These are phyloP conservation scores for Xylaria sp. DNA, from an alignment of 2,329 filamentous ascomycete species.

Conservation along the genomic window DNA sequence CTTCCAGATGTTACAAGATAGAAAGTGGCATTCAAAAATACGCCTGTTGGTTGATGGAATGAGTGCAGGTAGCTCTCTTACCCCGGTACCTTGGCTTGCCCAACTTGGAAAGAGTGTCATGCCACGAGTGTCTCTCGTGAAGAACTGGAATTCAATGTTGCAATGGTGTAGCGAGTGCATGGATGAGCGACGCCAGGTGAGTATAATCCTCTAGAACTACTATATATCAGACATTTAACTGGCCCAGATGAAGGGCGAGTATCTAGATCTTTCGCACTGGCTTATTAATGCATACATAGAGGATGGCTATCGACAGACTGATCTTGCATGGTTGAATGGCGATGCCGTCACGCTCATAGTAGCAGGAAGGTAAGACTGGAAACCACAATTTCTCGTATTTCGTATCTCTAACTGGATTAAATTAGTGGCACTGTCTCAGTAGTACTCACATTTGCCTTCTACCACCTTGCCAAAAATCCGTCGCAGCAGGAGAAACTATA, in stretches of 20 bases:
- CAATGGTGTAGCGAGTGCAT: constrained; percentile 24
- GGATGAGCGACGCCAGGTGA: constrained; percentile 22
- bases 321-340: constrained; percentile 19
- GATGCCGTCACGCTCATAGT: constrained; percentile 27
- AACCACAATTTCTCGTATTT: no score
- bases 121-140: not conserved
- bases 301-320: not conserved
- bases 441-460: constrained; percentile 27
- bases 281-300: constrained; percentile 15
- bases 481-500: constrained; percentile 19
- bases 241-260: not conserved
- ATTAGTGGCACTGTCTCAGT: constrained; percentile 21
- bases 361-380: constrained; percentile 24
- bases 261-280: constrained; percentile 25
- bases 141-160: constrained; percentile 14
- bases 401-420: not conserved
- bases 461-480: constrained; percentile 19
- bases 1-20: constrained; percentile 40
- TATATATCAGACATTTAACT: not conserved
- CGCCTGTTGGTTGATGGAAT: constrained; percentile 25
- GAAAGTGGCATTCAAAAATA: constrained; percentile 36
- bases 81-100: constrained; percentile 7
- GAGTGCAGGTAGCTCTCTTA: constrained; percentile 9
- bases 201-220: no score
- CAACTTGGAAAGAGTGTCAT: not conserved